These are phyloP conservation scores for Musa schizocarpa DNA, from an alignment of 176 grass and related monocot species.

Conservation along the genomic window DNA sequence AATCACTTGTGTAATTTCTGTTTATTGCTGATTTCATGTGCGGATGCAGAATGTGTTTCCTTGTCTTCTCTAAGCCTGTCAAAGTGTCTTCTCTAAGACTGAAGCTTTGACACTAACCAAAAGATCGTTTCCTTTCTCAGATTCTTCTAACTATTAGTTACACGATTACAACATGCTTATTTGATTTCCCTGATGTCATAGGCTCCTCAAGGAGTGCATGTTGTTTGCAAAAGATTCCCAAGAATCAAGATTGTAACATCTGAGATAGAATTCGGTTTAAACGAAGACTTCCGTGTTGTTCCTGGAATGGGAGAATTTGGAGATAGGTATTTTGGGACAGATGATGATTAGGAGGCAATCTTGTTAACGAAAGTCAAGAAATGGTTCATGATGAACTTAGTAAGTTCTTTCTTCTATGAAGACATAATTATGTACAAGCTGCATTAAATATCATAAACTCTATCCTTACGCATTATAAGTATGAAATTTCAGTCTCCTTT, in stretches of 20 bases:
- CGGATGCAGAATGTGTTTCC: neutral
- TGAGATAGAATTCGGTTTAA: constrained; percentile 72
- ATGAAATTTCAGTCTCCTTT: too few species aligned
- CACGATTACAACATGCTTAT: constrained; percentile 1
- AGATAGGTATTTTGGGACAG: constrained; percentile 82
- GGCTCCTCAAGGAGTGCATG: constrained; percentile 73
- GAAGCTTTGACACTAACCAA: neutral
- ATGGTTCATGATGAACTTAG: neutral
- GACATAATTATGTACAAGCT: too few species aligned
- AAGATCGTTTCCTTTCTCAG: constrained; percentile 7
- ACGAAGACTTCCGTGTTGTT: constrained; percentile 65
- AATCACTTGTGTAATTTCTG: neutral
- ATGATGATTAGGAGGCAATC: constrained; percentile 12
- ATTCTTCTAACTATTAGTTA: neutral
- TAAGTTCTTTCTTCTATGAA: neutral
- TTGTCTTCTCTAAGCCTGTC: neutral
- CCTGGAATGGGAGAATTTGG: constrained; percentile 91
- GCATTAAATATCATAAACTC: too few species aligned
- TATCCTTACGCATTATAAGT: too few species aligned
- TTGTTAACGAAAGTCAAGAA: neutral
- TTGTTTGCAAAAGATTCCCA: constrained; percentile 82
- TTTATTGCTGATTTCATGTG: neutral
- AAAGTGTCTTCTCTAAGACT: neutral
- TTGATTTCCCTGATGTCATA: constrained; percentile 25
- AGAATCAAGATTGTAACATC: constrained; percentile 71